phyloP scores from a whole-genome alignment of 192 early-diverging fungal species.

The Allomyces javanicus region DNA sequence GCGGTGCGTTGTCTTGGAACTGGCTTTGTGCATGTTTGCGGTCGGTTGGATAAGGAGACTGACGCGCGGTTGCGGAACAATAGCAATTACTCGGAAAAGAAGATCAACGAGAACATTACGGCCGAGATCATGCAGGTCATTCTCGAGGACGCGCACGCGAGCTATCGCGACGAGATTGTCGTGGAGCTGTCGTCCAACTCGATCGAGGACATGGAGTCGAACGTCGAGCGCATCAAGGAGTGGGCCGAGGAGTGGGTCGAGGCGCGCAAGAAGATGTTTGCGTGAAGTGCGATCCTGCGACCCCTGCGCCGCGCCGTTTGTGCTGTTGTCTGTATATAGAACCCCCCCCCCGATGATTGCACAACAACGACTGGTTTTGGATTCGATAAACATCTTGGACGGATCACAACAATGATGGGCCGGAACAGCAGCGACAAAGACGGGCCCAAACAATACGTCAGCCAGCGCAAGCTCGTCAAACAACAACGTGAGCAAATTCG shows the following conservation, averaged over 20 bases:
- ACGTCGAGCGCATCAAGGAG: slow-evolving; percentile 53
- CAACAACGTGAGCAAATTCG: too few relatives aligned
- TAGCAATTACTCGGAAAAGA: slow-evolving; percentile 59
- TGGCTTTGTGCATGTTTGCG: not conserved
- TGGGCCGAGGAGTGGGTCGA: slow-evolving; percentile 45
- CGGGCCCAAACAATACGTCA: too few relatives aligned
- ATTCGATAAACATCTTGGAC: too few relatives aligned
- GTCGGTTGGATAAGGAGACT: not conserved
- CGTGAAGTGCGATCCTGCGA: too few relatives aligned
- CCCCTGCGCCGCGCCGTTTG: too few relatives aligned
- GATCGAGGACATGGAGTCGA: slow-evolving; percentile 76
- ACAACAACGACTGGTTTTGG: too few relatives aligned
- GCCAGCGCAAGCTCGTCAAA: too few relatives aligned
- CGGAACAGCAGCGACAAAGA: too few relatives aligned
- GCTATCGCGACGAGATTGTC: slow-evolving; percentile 59
- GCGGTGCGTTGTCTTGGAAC: slow-evolving; percentile 19
- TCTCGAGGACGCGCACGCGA: slow-evolving; percentile 67
- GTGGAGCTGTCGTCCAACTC: slow-evolving; percentile 61
- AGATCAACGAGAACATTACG: slow-evolving; percentile 82
- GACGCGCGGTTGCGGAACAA: not conserved
- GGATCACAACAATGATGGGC: too few relatives aligned
- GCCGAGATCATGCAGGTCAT: slow-evolving; percentile 97
- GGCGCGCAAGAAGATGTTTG: not conserved
- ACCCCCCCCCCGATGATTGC: too few relatives aligned
- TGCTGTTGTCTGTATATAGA: too few relatives aligned